These are phyloP conservation scores for Nitzschia sp. DNA, from an alignment of 108 stramenopile species.

Conservation along the genomic window DNA sequence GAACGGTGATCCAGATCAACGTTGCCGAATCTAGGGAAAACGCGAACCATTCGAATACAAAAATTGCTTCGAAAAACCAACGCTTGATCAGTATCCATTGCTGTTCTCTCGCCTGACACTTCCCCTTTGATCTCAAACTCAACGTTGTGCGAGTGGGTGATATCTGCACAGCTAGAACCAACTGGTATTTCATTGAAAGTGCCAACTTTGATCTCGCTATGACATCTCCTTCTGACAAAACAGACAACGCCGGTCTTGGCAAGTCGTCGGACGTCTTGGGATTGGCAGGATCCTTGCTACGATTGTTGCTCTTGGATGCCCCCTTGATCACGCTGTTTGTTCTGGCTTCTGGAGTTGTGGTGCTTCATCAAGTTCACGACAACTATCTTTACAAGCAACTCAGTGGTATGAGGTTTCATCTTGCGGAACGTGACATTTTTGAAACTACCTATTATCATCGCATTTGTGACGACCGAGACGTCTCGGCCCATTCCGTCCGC, in stretches of 20 bases:
- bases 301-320: not conserved
- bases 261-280: not conserved
- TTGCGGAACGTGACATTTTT: not conserved
- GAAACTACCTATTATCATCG: conserved; percentile 51
- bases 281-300: not conserved
- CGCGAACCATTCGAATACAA: too few species aligned
- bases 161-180: too few species aligned
- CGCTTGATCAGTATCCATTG: too few species aligned
- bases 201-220: too few species aligned
- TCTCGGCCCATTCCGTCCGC: conserved; percentile 34
- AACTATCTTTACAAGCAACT: conserved; percentile 3
- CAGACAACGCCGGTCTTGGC: not conserved
- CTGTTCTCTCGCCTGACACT: too few species aligned
- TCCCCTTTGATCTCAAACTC: too few species aligned
- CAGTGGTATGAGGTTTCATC: not conserved
- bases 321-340: not conserved
- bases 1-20: too few species aligned
- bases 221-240: too few species aligned
- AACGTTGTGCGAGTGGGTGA: too few species aligned
- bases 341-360: not conserved
- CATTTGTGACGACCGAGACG: conserved; percentile 38
- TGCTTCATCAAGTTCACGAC: not conserved
- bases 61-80: too few species aligned
- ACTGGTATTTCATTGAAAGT: too few species aligned
- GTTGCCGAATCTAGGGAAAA: too few species aligned